Percentiles rank a stretch among this genome's conserved stretches.
Conservation (phyloP, 768 basidiomycete species). For the Boletales sp. region DNA sequence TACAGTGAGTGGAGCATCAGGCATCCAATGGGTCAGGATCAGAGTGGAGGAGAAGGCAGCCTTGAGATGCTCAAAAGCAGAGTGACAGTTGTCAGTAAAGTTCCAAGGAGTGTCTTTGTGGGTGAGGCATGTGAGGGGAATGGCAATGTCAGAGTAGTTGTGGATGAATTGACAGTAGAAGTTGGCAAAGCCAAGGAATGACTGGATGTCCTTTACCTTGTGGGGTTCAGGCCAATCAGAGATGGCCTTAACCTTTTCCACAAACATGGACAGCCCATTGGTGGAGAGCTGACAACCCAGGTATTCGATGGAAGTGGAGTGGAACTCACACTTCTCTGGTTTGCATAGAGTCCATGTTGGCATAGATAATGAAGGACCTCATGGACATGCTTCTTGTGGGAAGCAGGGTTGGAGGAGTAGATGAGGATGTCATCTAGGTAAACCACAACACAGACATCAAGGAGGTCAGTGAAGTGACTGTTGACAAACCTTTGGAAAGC, state of each 20-base stretch:
- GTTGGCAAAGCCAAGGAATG: too few species aligned
- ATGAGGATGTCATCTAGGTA: conserved; percentile 45
- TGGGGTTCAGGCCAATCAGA: too few species aligned
- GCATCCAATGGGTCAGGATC: background rate
- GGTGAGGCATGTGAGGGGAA: too few species aligned
- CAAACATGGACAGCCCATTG: too few species aligned
- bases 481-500: conserved; percentile 30
- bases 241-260: too few species aligned
- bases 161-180: too few species aligned
- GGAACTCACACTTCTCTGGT: background rate
- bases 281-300: too few species aligned
- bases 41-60: background rate
- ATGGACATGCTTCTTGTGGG: background rate
- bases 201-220: too few species aligned
- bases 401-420: conserved; percentile 20
- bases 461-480: conserved; percentile 5
- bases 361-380: background rate
- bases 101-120: too few species aligned
- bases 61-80: background rate
- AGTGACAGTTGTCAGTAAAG: background rate
- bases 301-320: background rate
- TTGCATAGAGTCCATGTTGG: background rate
- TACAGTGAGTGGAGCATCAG: background rate
- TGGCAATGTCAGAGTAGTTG: too few species aligned
- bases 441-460: conserved; percentile 35